Percentiles rank a stretch among this genome's conserved stretches.
Conservation (phyloP, 2,329 filamentous ascomycete genomes). For the Colletotrichum filicis region DNA sequence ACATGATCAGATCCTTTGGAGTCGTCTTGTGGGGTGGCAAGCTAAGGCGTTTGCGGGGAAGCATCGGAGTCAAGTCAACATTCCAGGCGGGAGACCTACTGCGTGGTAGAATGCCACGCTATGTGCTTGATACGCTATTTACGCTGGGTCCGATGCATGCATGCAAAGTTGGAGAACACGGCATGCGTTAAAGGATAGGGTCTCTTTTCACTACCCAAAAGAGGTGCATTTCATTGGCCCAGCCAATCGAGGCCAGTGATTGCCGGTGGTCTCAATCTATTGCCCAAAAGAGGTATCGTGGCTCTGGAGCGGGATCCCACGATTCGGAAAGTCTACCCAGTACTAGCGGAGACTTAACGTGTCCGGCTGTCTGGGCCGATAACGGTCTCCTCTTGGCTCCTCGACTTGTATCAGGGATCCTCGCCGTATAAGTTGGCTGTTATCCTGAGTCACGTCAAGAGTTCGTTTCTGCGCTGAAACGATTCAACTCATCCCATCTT, state of each 20-base stretch:
- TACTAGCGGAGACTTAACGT: background rate
- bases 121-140: background rate
- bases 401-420: conserved; percentile 2
- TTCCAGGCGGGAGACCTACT: background rate
- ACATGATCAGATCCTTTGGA: background rate
- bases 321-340: background rate
- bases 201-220: background rate
- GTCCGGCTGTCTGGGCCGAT: conserved; percentile 7
- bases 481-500: background rate
- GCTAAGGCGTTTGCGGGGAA: conserved; percentile 27
- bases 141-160: background rate
- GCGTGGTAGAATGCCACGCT: background rate
- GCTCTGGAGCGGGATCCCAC: background rate
- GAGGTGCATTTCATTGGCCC: background rate
- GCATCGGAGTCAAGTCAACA: background rate
- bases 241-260: background rate
- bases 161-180: background rate
- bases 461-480: background rate
- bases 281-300: conserved; percentile 1
- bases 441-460: background rate
- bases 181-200: background rate
- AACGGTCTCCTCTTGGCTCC: conserved; percentile 15
- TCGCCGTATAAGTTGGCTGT: background rate
- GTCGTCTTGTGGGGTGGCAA: background rate
- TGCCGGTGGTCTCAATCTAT: conserved; percentile 3